These are phyloP conservation scores for Colletotrichum cuscutae DNA, from an alignment of 2,329 filamentous ascomycete genomes.

Conservation along the genomic window DNA sequence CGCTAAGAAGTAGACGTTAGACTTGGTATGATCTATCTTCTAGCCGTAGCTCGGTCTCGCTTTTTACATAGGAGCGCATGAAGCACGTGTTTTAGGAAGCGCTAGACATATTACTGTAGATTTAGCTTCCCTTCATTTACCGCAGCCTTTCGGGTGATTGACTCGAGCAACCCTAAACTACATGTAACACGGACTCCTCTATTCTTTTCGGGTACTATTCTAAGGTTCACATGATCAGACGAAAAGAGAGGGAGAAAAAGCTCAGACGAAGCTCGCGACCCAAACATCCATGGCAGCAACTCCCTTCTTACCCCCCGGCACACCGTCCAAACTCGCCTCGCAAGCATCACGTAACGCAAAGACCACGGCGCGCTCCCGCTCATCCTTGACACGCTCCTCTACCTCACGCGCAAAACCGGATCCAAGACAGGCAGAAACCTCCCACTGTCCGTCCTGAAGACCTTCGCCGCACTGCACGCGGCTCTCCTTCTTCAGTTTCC, in stretches of 20 bases:
- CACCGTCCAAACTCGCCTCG: constrained; percentile 29
- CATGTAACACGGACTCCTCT: not conserved
- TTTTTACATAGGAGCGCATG: no score
- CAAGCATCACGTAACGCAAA: constrained; percentile 32
- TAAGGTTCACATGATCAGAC: not conserved
- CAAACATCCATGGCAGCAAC: constrained; percentile 31
- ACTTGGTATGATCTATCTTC: no score
- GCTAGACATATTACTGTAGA: no score
- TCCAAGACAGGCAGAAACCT: constrained; percentile 33
- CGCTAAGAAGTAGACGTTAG: no score
- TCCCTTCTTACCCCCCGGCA: constrained; percentile 26
- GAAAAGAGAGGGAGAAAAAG: not conserved
- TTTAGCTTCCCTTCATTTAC: no score
- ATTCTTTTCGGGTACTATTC: not conserved
- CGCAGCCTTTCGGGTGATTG: not conserved
- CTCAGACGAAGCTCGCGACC: constrained; percentile 21
- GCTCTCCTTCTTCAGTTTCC: constrained; percentile 33
- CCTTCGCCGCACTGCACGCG: constrained; percentile 25
- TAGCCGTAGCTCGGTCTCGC: no score
- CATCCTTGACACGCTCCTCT: constrained; percentile 31
- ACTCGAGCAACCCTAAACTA: not conserved
- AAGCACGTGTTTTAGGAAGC: no score
- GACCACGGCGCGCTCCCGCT: constrained; percentile 34
- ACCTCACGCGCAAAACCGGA: constrained; percentile 24
- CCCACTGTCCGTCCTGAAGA: constrained; percentile 35